Percentiles rank a stretch among this genome's conserved stretches.
Evolutionary conservation across 192 early-diverging fungal species (phyloP).

Genomic region (Blastocladiella britannica): DNA sequence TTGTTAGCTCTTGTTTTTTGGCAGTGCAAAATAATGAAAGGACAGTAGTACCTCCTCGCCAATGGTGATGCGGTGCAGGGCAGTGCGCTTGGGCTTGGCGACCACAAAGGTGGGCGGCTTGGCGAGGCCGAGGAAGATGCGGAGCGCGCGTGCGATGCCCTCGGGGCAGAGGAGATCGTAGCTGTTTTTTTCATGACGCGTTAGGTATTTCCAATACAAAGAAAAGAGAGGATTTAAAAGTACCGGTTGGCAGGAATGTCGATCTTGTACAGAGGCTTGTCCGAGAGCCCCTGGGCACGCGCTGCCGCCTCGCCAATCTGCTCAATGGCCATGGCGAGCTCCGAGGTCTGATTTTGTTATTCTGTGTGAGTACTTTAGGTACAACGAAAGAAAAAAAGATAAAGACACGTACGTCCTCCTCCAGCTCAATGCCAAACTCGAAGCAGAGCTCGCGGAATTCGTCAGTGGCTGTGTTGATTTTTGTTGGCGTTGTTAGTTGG

Average conservation of each 20-base stretch:
- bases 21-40: too few species aligned
- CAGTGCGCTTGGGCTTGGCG: conserved; percentile 29
- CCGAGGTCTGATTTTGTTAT: conserved; percentile 35
- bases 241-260: conserved; percentile 89
- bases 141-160: conserved; percentile 75
- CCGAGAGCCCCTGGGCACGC: conserved; percentile 34
- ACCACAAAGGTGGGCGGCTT: conserved; percentile 45
- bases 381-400: conserved; percentile 3
- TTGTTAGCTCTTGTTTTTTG: too few species aligned
- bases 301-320: conserved; percentile 26
- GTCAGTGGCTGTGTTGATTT: conserved; percentile 29
- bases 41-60: conserved; percentile 52
- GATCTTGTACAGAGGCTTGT: conserved; percentile 73
- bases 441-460: conserved; percentile 97
- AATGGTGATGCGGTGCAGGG: conserved; percentile 38
- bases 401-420: conserved; percentile 65
- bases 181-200: conserved; percentile 16
- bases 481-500: background rate
- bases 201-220: background rate
- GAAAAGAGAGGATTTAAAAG: conserved; percentile 3
- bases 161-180: conserved; percentile 95
- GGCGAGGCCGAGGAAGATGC: conserved; percentile 54
- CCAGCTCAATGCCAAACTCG: conserved; percentile 95
- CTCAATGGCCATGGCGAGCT: conserved; percentile 51
- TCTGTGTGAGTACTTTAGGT: background rate